Evolutionary conservation across 2,329 filamentous ascomycete genomes (phyloP), one percentile per base, ranked within the genome.

Genomic region (Penicillium paneum): DNA sequence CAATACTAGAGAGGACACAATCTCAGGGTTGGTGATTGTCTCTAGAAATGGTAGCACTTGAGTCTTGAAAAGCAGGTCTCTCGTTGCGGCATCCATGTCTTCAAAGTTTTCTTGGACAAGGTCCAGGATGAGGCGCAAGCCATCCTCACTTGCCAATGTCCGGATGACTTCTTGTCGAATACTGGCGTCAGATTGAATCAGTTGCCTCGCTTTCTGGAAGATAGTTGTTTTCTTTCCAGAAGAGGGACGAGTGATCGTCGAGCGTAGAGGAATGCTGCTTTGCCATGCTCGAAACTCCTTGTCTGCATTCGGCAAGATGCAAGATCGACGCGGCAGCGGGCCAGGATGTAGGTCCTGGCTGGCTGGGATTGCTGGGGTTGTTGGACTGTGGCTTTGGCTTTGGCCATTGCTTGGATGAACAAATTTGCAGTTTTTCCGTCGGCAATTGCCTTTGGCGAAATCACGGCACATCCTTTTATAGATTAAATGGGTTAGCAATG

Each of bases 1-100:
- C 5, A 79, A 58, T 2, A 78, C 63, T 11, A 76, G 54, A 0
- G 77, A 79, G 6, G 67, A 68, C 24, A 76, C 59, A 1, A 80
- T 68, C 35, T 74, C 67, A 0, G 70, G 64, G 56, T 78, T 67
- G 1, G 76, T 72, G 28, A 80, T 66, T 6, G 68, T 71, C 43
- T 68, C 61, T 34, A 79, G 65, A 47, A 80, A 74, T 0, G 76
- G 76, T 12, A 78, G 56, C 26, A 76, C 63, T 49, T 71, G 57
- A 6, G 56, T 60, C 13, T 43, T 31, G 24, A 69, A 63, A 5
- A 66, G 54, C 15, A 55, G 13, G 6, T 50, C 49, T 47, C 56
- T 63, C 11, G 49, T 54, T 34, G 49, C n/a, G 24, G 55, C 34
- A 57, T 63, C 35, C 42, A 60, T 64, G 36, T 39, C 11, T 17